Conservation (phyloP, 352 stramenopile genomes). For the Phytophthora fragariaefolia region DNA sequence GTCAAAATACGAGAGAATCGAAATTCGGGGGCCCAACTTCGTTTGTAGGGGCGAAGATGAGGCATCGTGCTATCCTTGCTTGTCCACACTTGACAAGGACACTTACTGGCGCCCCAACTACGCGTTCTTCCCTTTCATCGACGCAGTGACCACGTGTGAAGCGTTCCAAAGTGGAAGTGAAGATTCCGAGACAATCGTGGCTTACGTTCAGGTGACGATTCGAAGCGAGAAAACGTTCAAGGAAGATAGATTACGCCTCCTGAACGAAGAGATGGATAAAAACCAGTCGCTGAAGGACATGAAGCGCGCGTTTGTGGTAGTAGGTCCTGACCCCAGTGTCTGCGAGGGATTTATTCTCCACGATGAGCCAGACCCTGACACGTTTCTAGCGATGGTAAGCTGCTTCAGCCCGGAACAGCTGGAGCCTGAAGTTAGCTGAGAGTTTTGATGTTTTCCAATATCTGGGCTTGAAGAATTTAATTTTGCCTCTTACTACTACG, state of each 20-base stretch:
- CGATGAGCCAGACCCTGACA: constrained; percentile 10
- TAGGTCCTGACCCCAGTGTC: constrained; percentile 16
- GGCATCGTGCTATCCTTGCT: constrained; percentile 8
- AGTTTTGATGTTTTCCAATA: not conserved
- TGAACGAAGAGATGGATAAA: constrained; percentile 31
- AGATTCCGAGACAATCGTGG: constrained; percentile 15
- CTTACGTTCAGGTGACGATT: constrained; percentile 22
- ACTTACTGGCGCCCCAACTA: constrained; percentile 30
- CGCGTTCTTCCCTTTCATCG: constrained; percentile 28
- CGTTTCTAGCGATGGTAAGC: constrained; percentile 21
- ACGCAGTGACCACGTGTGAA: constrained; percentile 24
- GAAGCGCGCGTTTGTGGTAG: constrained; percentile 17
- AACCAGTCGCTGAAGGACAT: constrained; percentile 12
- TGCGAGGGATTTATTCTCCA: constrained; percentile 25
- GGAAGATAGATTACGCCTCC: not conserved
- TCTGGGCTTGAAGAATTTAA: not conserved
- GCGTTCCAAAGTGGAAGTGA: constrained; percentile 15
- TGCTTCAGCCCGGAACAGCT: constrained; percentile 16
- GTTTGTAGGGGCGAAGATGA: constrained; percentile 13
- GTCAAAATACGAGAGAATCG: constrained; percentile 23
- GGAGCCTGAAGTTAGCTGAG: constrained; percentile 15
- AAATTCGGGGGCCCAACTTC: constrained; percentile 16
- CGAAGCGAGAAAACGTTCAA: constrained; percentile 22
- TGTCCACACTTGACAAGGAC: constrained; percentile 8
- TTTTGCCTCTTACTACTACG: not conserved